These are phyloP conservation scores for Hygrophila difformis DNA, from an alignment of 257 asterid species.

Conservation along the genomic window DNA sequence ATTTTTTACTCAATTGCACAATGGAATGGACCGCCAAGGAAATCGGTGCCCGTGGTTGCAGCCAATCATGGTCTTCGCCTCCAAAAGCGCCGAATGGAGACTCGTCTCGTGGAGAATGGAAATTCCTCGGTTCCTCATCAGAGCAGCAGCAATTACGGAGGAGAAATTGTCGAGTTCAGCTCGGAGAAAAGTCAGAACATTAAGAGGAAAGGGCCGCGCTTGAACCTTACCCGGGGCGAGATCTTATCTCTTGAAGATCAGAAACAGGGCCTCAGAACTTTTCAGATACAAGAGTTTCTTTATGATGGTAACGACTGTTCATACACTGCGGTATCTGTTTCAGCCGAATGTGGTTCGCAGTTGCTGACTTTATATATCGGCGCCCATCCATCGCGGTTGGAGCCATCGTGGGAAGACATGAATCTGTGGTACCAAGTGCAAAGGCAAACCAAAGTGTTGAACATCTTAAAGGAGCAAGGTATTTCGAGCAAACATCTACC, in stretches of 20 bases:
- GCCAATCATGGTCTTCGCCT: conserved; percentile 65
- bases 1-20: conserved; percentile 53
- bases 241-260: conserved; percentile 56
- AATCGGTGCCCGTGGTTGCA: conserved; percentile 65
- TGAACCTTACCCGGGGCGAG: conserved; percentile 51
- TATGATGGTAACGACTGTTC: conserved; percentile 39
- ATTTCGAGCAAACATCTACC: conserved; percentile 51
- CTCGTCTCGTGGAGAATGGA: conserved; percentile 26
- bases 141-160: conserved; percentile 19
- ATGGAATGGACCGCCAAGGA: conserved; percentile 71
- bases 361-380: conserved; percentile 46
- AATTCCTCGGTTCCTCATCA: conserved; percentile 27
- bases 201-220: conserved; percentile 28
- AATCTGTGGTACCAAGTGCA: conserved; percentile 84
- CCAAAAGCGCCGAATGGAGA: conserved; percentile 58
- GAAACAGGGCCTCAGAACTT: conserved; percentile 39
- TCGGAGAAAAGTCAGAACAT: conserved; percentile 19
- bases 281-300: conserved; percentile 38
- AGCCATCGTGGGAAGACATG: conserved; percentile 93
- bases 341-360: conserved; percentile 25
- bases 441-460: conserved; percentile 70
- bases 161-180: conserved; percentile 46
- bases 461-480: conserved; percentile 49
- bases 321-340: conserved; percentile 45
- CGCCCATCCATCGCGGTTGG: conserved; percentile 70